These are phyloP conservation scores for Beauveria brongniartii DNA, from an alignment of 2,329 filamentous ascomycete species.

Conservation along the genomic window DNA sequence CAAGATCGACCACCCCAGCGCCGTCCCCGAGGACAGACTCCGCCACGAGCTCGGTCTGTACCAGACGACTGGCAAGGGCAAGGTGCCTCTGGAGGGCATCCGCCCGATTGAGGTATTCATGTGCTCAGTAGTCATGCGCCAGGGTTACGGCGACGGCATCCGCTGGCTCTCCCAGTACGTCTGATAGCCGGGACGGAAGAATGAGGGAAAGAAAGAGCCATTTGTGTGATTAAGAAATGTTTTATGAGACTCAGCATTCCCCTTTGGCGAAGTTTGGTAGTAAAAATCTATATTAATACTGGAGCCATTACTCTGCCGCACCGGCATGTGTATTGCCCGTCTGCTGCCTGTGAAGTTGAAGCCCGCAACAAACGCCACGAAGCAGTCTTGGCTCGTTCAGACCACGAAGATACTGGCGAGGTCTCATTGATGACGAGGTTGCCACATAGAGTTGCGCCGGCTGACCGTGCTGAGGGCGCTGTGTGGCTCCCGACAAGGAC, in stretches of 20 bases:
- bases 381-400: background rate
- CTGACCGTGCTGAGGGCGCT: background rate
- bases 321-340: no score
- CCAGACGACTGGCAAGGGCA: constrained; percentile 94
- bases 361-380: background rate
- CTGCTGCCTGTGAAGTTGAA: background rate
- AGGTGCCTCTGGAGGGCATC: constrained; percentile 85
- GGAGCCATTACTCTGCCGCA: background rate
- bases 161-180: constrained; percentile 91
- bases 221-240: constrained; percentile 19
- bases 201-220: constrained; percentile 8
- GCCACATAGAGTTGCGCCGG: constrained; percentile 1
- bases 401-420: background rate
- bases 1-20: constrained; percentile 98
- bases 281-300: constrained; percentile 17
- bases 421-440: background rate
- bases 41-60: constrained; percentile 87
- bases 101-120: constrained; percentile 96
- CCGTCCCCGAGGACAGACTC: constrained; percentile 91
- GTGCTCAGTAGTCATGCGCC: constrained; percentile 98
- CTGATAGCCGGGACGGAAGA: constrained; percentile 35
- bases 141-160: constrained; percentile 88
- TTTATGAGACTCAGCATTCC: constrained; percentile 27
- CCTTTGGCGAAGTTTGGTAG: constrained; percentile 26
- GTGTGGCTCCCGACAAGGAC: background rate